Conservation (phyloP, 23 red algal genomes). For the Gracilaria gracilis region DNA sequence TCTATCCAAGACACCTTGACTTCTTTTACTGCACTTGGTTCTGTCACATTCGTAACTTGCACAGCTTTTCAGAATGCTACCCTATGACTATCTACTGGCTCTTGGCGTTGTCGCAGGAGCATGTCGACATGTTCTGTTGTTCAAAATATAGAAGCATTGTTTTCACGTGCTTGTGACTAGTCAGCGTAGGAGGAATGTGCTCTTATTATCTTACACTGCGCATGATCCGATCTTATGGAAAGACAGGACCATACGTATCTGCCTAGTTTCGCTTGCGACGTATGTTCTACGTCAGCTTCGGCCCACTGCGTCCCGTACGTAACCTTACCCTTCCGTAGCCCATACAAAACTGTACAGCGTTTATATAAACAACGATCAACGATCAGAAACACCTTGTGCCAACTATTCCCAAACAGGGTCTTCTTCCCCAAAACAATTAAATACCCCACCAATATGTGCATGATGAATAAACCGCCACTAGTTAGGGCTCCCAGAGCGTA, state of each 20-base stretch:
- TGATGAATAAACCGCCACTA: background rate
- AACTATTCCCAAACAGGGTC: background rate
- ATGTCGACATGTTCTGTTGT: background rate
- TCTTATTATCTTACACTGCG: background rate
- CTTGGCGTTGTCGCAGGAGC: background rate
- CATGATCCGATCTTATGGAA: background rate
- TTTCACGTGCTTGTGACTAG: background rate
- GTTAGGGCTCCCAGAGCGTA: background rate
- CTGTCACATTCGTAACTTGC: background rate
- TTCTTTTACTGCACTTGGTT: background rate
- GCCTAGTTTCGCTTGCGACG: background rate
- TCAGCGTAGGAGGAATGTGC: background rate
- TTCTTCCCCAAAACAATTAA: background rate
- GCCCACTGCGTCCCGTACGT: background rate
- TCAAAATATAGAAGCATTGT: background rate
- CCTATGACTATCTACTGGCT: background rate
- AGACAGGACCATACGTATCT: background rate
- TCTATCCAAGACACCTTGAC: background rate
- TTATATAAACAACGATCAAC: conserved; percentile 3
- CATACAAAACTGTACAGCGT: conserved; percentile 16
- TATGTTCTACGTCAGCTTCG: background rate
- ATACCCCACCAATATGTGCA: conserved; percentile 1
- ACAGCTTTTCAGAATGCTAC: background rate
- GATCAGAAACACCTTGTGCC: background rate
- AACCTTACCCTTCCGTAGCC: background rate